Evolutionary conservation across 192 early-diverging fungal genomes (phyloP).

Genomic region (Backusella westeae): DNA sequence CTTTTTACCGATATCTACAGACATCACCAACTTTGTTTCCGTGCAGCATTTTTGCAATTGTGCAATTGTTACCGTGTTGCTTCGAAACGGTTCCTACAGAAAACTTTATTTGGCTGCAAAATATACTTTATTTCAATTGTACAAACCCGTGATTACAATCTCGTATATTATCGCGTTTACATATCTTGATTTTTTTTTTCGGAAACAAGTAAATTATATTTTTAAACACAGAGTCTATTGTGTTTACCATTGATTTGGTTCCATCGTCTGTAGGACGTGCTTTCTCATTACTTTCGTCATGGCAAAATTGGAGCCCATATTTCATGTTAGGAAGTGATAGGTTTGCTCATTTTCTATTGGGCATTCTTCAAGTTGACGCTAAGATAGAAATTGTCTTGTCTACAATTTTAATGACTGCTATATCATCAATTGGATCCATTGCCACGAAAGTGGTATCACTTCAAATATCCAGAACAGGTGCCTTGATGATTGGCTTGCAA

Average conservation of each 20-base stretch:
- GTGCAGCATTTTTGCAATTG: not conserved
- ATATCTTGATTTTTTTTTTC: slow-evolving; percentile 36
- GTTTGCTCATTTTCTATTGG: slow-evolving; percentile 34
- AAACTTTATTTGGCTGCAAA: slow-evolving; percentile 17
- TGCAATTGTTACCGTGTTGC: slow-evolving; percentile 13
- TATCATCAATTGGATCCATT: slow-evolving; percentile 30
- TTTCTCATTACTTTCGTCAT: slow-evolving; percentile 36
- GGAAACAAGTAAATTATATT: not conserved
- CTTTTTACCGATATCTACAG: slow-evolving; percentile 37
- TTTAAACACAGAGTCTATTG: slow-evolving; percentile 5
- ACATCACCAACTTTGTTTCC: slow-evolving; percentile 28
- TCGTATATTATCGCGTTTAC: slow-evolving; percentile 40
- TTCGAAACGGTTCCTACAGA: slow-evolving; percentile 7
- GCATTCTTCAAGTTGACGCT: slow-evolving; percentile 36
- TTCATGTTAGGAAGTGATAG: slow-evolving; percentile 38
- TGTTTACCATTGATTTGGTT: slow-evolving; percentile 30
- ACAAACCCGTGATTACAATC: slow-evolving; percentile 31
- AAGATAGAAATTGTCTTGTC: slow-evolving; percentile 32
- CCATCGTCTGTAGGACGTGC: slow-evolving; percentile 28
- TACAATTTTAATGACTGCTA: slow-evolving; percentile 30
- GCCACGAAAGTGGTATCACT: slow-evolving; percentile 36
- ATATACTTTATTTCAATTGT: slow-evolving; percentile 22
- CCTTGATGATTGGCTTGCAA: slow-evolving; percentile 31
- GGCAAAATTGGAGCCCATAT: slow-evolving; percentile 32
- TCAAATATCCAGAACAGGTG: slow-evolving; percentile 34